Percentiles rank a stretch among this genome's conserved stretches.
Evolutionary conservation across 2,329 filamentous ascomycete genomes (phyloP).

Genomic region (Epichloe bromicola): DNA sequence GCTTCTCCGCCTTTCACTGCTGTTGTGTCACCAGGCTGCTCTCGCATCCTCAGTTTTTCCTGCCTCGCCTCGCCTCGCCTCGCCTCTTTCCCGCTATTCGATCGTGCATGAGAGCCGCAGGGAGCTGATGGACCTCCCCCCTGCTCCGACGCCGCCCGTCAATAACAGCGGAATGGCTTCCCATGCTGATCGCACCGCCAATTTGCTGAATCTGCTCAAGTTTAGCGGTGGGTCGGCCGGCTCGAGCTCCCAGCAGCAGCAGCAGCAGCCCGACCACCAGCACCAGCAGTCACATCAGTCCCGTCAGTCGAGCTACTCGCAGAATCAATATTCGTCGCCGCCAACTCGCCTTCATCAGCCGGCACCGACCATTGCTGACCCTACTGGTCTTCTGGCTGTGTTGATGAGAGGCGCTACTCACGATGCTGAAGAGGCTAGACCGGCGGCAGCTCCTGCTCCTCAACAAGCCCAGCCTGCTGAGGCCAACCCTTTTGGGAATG

Average conservation of each 20-base stretch:
- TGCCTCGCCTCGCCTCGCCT: not conserved
- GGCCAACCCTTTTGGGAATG: slow-evolving; percentile 28
- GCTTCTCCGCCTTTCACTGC: not conserved
- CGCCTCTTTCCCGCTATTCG: not conserved
- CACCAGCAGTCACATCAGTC: slow-evolving; percentile 10
- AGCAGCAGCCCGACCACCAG: slow-evolving; percentile 17
- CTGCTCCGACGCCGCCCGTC: slow-evolving; percentile 37
- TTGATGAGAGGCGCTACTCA: slow-evolving; percentile 42
- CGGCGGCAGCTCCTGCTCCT: slow-evolving; percentile 9
- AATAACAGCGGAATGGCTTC: slow-evolving; percentile 25
- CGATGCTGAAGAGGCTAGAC: slow-evolving; percentile 30
- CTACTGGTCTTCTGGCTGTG: slow-evolving; percentile 43
- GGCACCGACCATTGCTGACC: slow-evolving; percentile 42
- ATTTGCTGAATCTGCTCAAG: slow-evolving; percentile 48
- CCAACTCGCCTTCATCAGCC: slow-evolving; percentile 39
- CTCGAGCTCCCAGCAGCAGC: slow-evolving; percentile 18
- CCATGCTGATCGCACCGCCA: slow-evolving; percentile 36
- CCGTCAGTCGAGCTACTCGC: slow-evolving; percentile 10
- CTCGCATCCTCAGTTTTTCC: not conserved
- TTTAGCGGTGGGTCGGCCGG: slow-evolving; percentile 32
- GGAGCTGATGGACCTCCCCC: slow-evolving; percentile 31
- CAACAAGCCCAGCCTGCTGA: slow-evolving; percentile 15
- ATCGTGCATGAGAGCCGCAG: slow-evolving; percentile 1
- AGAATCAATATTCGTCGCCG: slow-evolving; percentile 14
- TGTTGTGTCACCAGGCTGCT: not conserved